Evolutionary conservation across 2,329 filamentous ascomycete genomes (phyloP), one percentile per base, ranked within the genome.

Genomic region (Chlorencoelia australis): DNA sequence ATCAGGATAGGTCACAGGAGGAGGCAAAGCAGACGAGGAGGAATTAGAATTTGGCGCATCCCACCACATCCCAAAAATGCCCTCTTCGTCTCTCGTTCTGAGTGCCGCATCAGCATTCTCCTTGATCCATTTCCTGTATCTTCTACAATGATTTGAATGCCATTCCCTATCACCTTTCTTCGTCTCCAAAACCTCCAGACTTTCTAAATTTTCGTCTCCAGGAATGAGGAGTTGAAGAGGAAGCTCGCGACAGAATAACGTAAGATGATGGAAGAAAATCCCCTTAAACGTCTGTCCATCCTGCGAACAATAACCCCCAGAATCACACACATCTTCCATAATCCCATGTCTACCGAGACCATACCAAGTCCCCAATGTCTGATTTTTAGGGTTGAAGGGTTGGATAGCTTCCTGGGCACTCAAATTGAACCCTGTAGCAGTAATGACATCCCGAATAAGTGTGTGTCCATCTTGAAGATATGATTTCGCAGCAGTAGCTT

Each of bases 211-310:
- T 5, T 37, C 36, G 22, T 63, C 41, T 4, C 38, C 46, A 7
- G 51, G 44, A 8, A 50, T 25, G 2, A 48, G 33, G 26, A 52
- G 44, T 30, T 41, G 49, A 6, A 44, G 34, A 2, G 65, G 67
- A 4, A 94, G 59, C 0, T 75, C 70, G 4, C 70, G 68, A 58
- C 89, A 95, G 56, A 95, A 94, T 1, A 75, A 63, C 0, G 77
- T 71, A 2, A 95, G 65, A 54, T 95, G 89, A 54, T 94, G 84
- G 61, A 94, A 94, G 66, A 88, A 94, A 39, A 95, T 89, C 18
- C 85, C 83, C 58, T 95, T 96, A 72, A 95, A 95, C 0, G 84
- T 87, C 51, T 95, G 88, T 0, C 71, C 72, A 49, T 96, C 73
- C 56, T 95, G 87, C 13, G 75, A 86, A 57, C 88, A 95, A 27